Conservation (phyloP, 2,329 filamentous ascomycete genomes). For the Geosmithia putterillii region DNA sequence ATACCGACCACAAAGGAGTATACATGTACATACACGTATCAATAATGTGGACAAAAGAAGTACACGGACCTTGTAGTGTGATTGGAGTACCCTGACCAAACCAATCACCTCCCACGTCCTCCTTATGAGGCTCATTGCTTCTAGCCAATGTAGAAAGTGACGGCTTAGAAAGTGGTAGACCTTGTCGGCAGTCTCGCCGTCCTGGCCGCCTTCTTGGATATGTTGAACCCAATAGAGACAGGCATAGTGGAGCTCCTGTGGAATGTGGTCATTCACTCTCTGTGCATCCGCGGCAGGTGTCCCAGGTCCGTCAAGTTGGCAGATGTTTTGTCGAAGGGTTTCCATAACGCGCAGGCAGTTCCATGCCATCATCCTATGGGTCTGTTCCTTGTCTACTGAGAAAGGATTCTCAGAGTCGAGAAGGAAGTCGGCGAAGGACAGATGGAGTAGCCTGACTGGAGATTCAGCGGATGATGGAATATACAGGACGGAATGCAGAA, state of each 20-base stretch:
- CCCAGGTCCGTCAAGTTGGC: not conserved
- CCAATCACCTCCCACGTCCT: no score
- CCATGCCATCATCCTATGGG: slow-evolving; percentile 16
- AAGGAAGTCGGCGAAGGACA: slow-evolving; percentile 25
- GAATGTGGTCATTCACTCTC: not conserved
- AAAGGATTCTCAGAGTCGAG: slow-evolving; percentile 17
- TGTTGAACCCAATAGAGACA: not conserved
- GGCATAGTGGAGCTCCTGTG: not conserved
- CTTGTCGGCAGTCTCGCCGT: not conserved
- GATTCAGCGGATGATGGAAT: not conserved
- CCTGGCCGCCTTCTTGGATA: not conserved
- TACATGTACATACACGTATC: no score
- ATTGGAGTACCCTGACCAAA: no score
- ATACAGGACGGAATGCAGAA: slow-evolving; percentile 6
- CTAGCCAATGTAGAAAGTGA: slow-evolving; percentile 28
- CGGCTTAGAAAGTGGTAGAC: slow-evolving; percentile 19
- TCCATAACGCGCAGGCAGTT: not conserved
- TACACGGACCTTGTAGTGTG: no score
- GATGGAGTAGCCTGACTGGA: slow-evolving; percentile 5
- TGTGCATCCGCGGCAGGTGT: not conserved
- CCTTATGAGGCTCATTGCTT: slow-evolving; percentile 20
- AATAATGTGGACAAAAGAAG: no score
- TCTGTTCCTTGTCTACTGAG: slow-evolving; percentile 20
- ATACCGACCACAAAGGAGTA: no score
- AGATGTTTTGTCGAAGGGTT: not conserved